Evolutionary conservation across 202 grass and related monocot genomes (phyloP).

Genomic region (Zizania palustris): DNA sequence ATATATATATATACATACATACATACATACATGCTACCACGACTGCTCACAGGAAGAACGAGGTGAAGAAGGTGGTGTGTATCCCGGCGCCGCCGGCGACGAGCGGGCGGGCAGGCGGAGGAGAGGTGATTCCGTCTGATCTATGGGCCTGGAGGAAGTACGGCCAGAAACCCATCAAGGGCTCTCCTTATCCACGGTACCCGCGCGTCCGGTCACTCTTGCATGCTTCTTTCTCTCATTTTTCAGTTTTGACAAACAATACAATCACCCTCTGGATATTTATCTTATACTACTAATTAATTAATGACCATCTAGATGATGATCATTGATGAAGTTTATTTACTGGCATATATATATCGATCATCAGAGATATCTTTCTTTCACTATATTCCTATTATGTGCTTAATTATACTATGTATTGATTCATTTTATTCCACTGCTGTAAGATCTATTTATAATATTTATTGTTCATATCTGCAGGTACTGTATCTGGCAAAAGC

Average conservation of each 20-base stretch:
- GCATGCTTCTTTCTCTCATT: background rate
- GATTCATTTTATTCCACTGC: background rate
- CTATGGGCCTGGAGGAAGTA: conserved; percentile 97
- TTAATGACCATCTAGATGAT: background rate
- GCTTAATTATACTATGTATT: background rate
- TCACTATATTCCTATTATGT: background rate
- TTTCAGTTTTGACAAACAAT: background rate
- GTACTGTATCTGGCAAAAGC: conserved; percentile 19
- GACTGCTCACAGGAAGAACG: conserved; percentile 53
- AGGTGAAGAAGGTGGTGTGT: conserved; percentile 84
- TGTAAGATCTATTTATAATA: conserved; percentile 11
- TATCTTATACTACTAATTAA: background rate
- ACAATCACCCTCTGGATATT: background rate
- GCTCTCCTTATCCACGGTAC: conserved; percentile 85
- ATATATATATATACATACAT: background rate
- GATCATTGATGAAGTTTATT: background rate
- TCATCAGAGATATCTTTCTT: background rate
- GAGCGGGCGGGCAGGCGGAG: conserved; percentile 51
- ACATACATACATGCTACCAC: background rate
- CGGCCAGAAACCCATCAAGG: conserved; percentile 88
- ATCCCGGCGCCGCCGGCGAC: conserved; percentile 65
- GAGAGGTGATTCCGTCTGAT: conserved; percentile 84
- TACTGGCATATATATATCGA: background rate
- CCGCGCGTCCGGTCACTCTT: background rate
- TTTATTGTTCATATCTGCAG: conserved; percentile 26